These are phyloP conservation scores for Crithidia bombi DNA, from an alignment of 208 protist species.

Conservation along the genomic window DNA sequence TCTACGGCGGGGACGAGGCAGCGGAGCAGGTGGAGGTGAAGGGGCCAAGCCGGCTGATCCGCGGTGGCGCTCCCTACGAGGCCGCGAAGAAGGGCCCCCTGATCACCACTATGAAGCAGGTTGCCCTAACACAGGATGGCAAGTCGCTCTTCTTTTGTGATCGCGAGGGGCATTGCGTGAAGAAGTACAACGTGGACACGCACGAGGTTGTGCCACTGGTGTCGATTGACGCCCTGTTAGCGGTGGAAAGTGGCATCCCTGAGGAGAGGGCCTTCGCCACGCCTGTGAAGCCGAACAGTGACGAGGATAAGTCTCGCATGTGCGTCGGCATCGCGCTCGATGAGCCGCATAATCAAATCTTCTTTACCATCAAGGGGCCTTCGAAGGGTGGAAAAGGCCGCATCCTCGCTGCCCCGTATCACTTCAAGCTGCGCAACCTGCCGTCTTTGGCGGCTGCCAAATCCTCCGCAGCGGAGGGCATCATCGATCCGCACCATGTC, in stretches of 20 bases:
- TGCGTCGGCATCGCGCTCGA: constrained; percentile 54
- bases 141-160: constrained; percentile 52
- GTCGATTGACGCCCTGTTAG: constrained; percentile 33
- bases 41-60: constrained; percentile 16
- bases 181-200: constrained; percentile 53
- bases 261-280: constrained; percentile 20
- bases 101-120: constrained; percentile 54
- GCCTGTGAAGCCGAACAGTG: constrained; percentile 27
- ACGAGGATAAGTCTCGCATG: constrained; percentile 39
- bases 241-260: constrained; percentile 5
- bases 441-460: constrained; percentile 24
- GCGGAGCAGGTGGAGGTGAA: constrained; percentile 32
- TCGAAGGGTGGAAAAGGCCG: constrained; percentile 42
- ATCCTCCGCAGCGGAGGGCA: constrained; percentile 32
- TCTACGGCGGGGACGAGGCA: constrained; percentile 29
- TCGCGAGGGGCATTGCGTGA: constrained; percentile 48
- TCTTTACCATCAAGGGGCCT: constrained; percentile 52
- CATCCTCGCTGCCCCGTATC: constrained; percentile 45
- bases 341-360: constrained; percentile 44
- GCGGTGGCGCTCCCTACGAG: constrained; percentile 7
- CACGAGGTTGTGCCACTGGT: constrained; percentile 47
- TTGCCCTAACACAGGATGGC: constrained; percentile 31
- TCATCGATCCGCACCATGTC: constrained; percentile 34
- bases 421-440: constrained; percentile 40
- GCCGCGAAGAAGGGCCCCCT: constrained; percentile 14